Percentiles rank a stretch among this genome's conserved stretches.
Evolutionary conservation across 2,329 filamentous ascomycete genomes (phyloP).

Genomic region (Talaromyces sp.): DNA sequence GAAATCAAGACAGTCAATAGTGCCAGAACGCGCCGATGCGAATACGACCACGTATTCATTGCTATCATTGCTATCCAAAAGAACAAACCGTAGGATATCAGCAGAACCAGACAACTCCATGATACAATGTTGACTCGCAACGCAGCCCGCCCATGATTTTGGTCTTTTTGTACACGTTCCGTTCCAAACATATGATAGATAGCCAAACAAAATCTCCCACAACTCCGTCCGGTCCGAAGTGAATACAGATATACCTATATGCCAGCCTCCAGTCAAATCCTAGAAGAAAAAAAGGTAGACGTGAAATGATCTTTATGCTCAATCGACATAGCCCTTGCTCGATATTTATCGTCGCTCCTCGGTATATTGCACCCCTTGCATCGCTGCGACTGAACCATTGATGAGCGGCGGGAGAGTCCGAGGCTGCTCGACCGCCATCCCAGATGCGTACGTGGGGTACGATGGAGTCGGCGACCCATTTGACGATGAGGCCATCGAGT

Average conservation of each 20-base stretch:
- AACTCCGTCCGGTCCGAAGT: constrained; percentile 16
- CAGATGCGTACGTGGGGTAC: constrained; percentile 32
- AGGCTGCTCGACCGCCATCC: constrained; percentile 42
- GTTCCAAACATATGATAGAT: not conserved
- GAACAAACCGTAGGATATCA: constrained; percentile 4
- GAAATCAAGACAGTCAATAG: not conserved
- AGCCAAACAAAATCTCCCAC: constrained; percentile 2
- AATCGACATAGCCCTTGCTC: not conserved
- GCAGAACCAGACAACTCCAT: constrained; percentile 15
- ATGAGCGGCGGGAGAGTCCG: constrained; percentile 50
- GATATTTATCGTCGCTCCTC: constrained; percentile 44
- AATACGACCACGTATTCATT: not conserved
- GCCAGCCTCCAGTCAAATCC: not conserved
- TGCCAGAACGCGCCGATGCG: not conserved
- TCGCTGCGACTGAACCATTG: constrained; percentile 45
- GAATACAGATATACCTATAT: constrained; percentile 5
- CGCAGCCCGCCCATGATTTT: constrained; percentile 19
- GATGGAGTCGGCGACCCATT: constrained; percentile 36
- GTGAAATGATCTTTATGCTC: not conserved
- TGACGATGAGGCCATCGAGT: constrained; percentile 32
- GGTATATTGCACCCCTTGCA: constrained; percentile 54
- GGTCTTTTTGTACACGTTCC: constrained; percentile 22
- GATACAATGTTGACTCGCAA: constrained; percentile 8
- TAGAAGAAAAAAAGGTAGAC: constrained; percentile 19
- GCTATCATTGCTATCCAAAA: not conserved